These are phyloP conservation scores for Blastocladiella emersonii DNA, from an alignment of 371 early-diverging fungal genomes.

Conservation along the genomic window DNA sequence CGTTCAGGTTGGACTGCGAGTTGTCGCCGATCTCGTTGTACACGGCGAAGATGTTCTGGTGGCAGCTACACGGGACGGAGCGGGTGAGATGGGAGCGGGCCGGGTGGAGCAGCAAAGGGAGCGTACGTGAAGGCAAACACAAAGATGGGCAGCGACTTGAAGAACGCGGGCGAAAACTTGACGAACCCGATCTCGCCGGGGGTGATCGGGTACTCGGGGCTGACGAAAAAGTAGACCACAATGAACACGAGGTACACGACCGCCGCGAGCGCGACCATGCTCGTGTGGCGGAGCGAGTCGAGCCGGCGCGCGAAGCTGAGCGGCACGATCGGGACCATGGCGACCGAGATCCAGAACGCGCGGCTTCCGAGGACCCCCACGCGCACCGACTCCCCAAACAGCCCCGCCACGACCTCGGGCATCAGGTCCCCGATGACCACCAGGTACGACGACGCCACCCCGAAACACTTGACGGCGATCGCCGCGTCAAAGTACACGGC, in stretches of 20 bases:
- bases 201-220: conserved; percentile 30
- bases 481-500: conserved; percentile 87
- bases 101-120: not conserved
- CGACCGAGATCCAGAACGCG: conserved; percentile 73
- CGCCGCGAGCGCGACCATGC: conserved; percentile 74
- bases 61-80: conserved; percentile 6
- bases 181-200: conserved; percentile 33
- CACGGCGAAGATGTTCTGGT: conserved; percentile 66
- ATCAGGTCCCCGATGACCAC: conserved; percentile 93
- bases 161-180: conserved; percentile 45
- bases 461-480: conserved; percentile 99
- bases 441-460: conserved; percentile 96
- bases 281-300: conserved; percentile 91
- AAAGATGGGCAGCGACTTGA: conserved; percentile 85
- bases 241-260: conserved; percentile 79
- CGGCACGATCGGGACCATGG: conserved; percentile 57
- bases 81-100: conserved; percentile 1
- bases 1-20: conserved; percentile 39
- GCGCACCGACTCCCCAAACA: conserved; percentile 6
- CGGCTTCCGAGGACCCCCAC: conserved; percentile 34
- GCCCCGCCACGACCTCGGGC: conserved; percentile 46
- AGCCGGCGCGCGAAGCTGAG: conserved; percentile 69
- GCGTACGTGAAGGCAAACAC: conserved; percentile 96
- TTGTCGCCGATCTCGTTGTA: conserved; percentile 86
- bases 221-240: conserved; percentile 63